Evolutionary conservation across 2,329 filamentous ascomycete genomes (phyloP).

Genomic region (Chaetomium globosum): DNA sequence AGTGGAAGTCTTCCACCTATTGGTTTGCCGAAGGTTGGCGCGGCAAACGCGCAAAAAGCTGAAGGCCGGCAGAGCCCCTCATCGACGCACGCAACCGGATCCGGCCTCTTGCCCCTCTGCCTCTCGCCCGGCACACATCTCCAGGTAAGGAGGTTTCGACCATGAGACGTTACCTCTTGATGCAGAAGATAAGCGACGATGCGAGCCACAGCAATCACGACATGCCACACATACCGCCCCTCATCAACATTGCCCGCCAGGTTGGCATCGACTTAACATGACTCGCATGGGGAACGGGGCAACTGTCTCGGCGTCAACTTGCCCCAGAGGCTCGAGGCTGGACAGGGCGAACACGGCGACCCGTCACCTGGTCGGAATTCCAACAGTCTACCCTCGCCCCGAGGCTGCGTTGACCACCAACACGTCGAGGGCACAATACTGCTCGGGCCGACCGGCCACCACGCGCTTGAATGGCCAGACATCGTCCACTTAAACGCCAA

Average conservation of each 20-base stretch:
- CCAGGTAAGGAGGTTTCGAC: slow-evolving; percentile 22
- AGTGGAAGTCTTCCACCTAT: neutral
- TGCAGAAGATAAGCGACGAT: slow-evolving; percentile 18
- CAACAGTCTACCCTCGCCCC: neutral
- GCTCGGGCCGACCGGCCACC: neutral
- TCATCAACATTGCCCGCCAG: slow-evolving; percentile 19
- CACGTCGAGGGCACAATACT: neutral
- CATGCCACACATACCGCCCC: slow-evolving; percentile 30
- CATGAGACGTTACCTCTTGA: slow-evolving; percentile 21
- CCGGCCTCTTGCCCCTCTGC: neutral
- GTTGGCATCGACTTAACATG: slow-evolving; percentile 18
- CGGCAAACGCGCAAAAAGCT: slow-evolving; percentile 24
- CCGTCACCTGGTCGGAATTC: neutral
- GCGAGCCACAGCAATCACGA: slow-evolving; percentile 31
- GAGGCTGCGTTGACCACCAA: neutral
- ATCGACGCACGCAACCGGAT: slow-evolving; percentile 6
- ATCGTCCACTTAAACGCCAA: slow-evolving; percentile 23
- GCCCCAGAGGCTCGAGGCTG: neutral
- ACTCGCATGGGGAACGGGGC: slow-evolving; percentile 24
- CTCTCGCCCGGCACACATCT: slow-evolving; percentile 6
- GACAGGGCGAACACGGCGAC: neutral
- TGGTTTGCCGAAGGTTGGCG: neutral
- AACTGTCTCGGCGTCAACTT: slow-evolving; percentile 13
- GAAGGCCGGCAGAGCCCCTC: neutral
- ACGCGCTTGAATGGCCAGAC: slow-evolving; percentile 3